Evolutionary conservation across 2,329 filamentous ascomycete species (phyloP).

Genomic region (Paecilomyces sp.): DNA sequence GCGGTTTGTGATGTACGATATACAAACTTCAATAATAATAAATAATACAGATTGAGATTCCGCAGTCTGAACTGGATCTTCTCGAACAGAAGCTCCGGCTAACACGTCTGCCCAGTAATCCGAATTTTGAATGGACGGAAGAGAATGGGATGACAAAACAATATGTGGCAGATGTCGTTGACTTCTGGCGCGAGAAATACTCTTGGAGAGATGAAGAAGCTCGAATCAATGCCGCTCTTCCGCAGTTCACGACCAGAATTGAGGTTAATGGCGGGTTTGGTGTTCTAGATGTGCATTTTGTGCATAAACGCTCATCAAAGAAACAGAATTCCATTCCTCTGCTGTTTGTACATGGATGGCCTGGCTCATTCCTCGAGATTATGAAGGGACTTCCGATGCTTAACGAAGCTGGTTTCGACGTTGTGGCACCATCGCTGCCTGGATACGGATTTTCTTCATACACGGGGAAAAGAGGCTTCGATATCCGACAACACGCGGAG

Average conservation of each 20-base stretch:
- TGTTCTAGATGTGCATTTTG: not conserved
- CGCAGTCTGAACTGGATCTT: not conserved
- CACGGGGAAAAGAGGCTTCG: not conserved
- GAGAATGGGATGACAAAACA: not conserved
- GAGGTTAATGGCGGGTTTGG: not conserved
- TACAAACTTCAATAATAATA: not conserved
- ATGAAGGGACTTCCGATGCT: not conserved
- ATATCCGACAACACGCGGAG: not conserved
- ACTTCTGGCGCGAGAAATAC: not conserved
- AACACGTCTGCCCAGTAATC: not conserved
- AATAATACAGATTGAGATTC: not conserved
- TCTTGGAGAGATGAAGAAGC: constrained; percentile 1
- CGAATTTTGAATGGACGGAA: not conserved
- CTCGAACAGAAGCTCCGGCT: not conserved
- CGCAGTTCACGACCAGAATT: constrained; percentile 1
- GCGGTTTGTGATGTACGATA: not conserved
- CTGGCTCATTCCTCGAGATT: constrained; percentile 13
- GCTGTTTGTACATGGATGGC: constrained; percentile 16
- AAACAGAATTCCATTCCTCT: constrained; percentile 3
- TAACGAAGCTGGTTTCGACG: not conserved
- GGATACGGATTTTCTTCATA: not conserved
- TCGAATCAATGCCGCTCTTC: not conserved
- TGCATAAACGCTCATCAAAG: not conserved
- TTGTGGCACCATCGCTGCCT: constrained; percentile 1
- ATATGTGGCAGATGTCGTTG: not conserved